Base-by-base conservation (phyloP, 805 yeast genomes). In the Metschnikowia lachancei region DNA sequence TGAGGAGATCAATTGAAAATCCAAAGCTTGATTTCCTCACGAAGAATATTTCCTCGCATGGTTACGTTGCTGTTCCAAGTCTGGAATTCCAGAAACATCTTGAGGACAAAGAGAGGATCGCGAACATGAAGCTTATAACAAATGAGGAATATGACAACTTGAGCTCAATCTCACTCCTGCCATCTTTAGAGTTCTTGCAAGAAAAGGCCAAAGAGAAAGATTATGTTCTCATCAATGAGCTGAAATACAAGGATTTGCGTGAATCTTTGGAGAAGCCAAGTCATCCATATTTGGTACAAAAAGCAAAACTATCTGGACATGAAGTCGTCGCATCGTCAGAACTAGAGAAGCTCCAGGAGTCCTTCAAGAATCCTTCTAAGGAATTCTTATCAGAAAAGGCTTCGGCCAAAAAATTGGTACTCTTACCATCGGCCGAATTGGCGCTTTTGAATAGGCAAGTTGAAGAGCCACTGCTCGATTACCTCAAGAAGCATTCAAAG, bases 71-170 rank as follows among this genome's bases (percentile, higher is more conserved):
- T 3, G 52, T 55, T 6, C 56, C 59, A 9, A 48, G 51, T n/a
- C 50, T 36, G 36, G 57, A 55, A 11, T 55, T 55, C 34, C 49
- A 48, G 41, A 30, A 37, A 38, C 65, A 61, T 34, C 49, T 77
- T 17, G 59, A 58, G 30, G 64, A 63, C 24, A 63, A 53, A 22
- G 56, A 55, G 39, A 48, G 62, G 41, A 72, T 76, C 2, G 54
- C 50, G 4, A 50, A 54, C 24, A 51, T 58, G 61, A 52, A 50
- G 43, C 53, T 62, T 18, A 46, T 63, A 1, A 47, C 53, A 2
- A 49, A 50, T 26, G 56, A 50, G 20, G 60, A 56, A 29, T 57
- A 52, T 37, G 51, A 53, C 7, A 42, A 43, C 16, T 53, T 61
- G 44, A 31, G 40, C 29, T 11, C 40, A 4, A 43, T 39, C 13